Evolutionary conservation across 441 rosid species (phyloP), one percentile per base, ranked within the genome.

Genomic region (Croton setiger): DNA sequence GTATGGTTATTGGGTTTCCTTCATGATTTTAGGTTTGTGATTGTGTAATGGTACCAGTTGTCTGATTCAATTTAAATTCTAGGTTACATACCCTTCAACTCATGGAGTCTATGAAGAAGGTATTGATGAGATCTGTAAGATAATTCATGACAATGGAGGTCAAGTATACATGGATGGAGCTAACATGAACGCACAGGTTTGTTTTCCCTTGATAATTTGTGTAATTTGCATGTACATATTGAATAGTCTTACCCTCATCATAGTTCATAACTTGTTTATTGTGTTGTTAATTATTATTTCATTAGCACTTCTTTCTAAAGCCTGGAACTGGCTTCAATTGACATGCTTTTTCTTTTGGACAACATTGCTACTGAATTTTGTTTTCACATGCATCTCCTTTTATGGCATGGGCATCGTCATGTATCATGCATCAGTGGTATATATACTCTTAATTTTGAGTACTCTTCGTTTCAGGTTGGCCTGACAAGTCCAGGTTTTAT

Each of bases 121-220:
- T 62, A 92, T 94, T 17, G 92, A 88, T 73, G 97, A 90, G 87
- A 90, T 92, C 48, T 94, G 98, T 76, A 90, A 83, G 78, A 94
- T 88, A 56, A 90, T 92, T 65, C 99, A 94, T 73, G 91, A 85
- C 41, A 90, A 94, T 68, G 99, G 99, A 74, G 99, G 97, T 69
- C 98, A 94, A 80, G 97, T 92, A 56, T 94, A 94, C 83, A 94
- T 94, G 99, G 99, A 94, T 71, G 99, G 99, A 35, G 97, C 98
- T 54, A 94, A 94, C 88, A 92, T 94, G 99, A 94, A 94, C 74
- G 98, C 98, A 13, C 94, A 94, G 98, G 98, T 92, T 69, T 43
- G 68, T 72, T 45, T 64, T 70, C 57, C 21, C 27, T 6, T 57
- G 35, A 54, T 47, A 44, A 48, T 63, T 69, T 51, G 52, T 35